A percentile compares a stretch with the other conserved stretches of the same genome.
Conservation (phyloP, 352 stramenopile genomes). For the Discostella stelligera region DNA sequence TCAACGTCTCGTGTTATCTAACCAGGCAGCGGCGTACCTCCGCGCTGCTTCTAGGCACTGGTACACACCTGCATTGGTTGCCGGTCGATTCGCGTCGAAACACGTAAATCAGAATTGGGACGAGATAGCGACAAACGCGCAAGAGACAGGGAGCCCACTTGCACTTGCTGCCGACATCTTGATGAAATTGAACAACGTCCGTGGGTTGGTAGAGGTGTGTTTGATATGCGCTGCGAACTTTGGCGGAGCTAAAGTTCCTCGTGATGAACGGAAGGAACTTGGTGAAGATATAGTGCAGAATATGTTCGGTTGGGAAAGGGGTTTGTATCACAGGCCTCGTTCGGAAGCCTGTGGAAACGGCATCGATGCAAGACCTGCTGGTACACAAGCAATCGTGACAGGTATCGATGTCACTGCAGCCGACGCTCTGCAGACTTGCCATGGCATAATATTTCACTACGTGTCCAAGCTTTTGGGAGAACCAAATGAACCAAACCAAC, state of each 20-base stretch:
- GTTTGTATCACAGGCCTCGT: constrained; percentile 52
- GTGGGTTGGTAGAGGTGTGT: constrained; percentile 73
- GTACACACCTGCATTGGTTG: constrained; percentile 65
- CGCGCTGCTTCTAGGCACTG: constrained; percentile 73
- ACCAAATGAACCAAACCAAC: constrained; percentile 26
- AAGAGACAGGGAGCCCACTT: constrained; percentile 67
- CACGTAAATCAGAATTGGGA: constrained; percentile 34
- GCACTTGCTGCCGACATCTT: constrained; percentile 66
- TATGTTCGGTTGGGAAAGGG: constrained; percentile 57
- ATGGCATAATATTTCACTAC: constrained; percentile 75
- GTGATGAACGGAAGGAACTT: constrained; percentile 38
- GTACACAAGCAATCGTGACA: constrained; percentile 40
- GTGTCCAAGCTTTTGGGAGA: constrained; percentile 65
- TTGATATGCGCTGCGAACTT: constrained; percentile 79
- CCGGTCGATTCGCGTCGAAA: constrained; percentile 54
- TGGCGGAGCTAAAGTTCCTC: constrained; percentile 46
- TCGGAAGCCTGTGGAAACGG: background rate
- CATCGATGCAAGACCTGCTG: constrained; percentile 6
- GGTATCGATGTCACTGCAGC: constrained; percentile 59
- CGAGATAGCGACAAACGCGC: constrained; percentile 51
- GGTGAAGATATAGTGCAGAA: constrained; percentile 33
- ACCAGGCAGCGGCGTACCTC: constrained; percentile 59
- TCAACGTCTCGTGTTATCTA: constrained; percentile 33
- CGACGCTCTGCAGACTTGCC: constrained; percentile 74
- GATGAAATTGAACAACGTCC: constrained; percentile 63